These are phyloP conservation scores for Paraglomus occultum DNA, from an alignment of 192 early-diverging fungal genomes.

Conservation along the genomic window DNA sequence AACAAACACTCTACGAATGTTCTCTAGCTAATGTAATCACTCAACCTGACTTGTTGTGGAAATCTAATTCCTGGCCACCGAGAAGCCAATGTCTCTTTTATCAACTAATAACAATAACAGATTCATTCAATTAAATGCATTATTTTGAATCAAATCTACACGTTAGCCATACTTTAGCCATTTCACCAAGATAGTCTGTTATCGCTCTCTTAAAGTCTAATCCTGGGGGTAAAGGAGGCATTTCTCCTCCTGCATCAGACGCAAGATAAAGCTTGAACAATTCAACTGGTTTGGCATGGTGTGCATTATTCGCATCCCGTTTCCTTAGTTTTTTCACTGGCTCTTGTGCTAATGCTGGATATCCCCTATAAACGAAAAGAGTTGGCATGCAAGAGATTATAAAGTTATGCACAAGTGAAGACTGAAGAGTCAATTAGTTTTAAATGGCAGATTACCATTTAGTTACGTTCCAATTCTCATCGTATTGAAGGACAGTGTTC, in stretches of 20 bases:
- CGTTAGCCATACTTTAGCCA: constrained; percentile 16
- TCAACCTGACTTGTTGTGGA: not conserved
- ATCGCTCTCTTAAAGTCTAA: constrained; percentile 51
- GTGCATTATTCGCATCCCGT: not conserved
- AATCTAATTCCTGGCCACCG: constrained; percentile 21
- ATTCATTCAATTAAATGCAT: not conserved
- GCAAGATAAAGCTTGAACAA: constrained; percentile 52
- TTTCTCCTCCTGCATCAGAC: constrained; percentile 43
- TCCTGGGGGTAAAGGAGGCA: constrained; percentile 43
- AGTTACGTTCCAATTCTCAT: not conserved
- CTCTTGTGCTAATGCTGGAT: constrained; percentile 25
- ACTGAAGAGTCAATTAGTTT: too few relatives aligned
- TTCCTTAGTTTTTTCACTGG: constrained; percentile 4
- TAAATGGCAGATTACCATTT: too few relatives aligned
- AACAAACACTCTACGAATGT: too few relatives aligned
- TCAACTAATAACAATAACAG: constrained; percentile 4
- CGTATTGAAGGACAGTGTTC: constrained; percentile 20
- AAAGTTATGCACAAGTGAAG: too few relatives aligned
- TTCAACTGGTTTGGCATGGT: constrained; percentile 22
- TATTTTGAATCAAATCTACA: not conserved
- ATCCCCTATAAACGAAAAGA: not conserved
- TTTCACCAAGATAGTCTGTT: constrained; percentile 49
- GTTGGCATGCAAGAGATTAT: too few relatives aligned
- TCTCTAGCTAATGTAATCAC: too few relatives aligned
- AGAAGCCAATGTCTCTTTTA: constrained; percentile 15